Evolutionary conservation across 805 yeast genomes (phyloP).

Genomic region (Candida silvatica): DNA sequence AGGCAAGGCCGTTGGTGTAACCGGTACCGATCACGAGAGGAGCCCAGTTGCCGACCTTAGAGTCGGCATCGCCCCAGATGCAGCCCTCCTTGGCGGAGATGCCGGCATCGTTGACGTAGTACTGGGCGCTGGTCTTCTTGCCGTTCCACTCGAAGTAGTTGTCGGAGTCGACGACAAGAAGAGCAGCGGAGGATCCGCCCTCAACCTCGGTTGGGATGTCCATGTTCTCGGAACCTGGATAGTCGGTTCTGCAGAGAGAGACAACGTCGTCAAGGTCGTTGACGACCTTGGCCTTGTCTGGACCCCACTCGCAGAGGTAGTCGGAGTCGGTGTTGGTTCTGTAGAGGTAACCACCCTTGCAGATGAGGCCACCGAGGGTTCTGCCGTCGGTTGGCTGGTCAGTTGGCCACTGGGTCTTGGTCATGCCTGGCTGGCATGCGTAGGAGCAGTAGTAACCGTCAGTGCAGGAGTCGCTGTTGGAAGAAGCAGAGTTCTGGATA

Average conservation of each 20-base stretch:
- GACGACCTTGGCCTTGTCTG: conserved; percentile 42
- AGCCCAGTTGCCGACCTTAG: conserved; percentile 72
- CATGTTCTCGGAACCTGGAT: conserved; percentile 81
- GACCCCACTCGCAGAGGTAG: conserved; percentile 61
- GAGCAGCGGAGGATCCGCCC: conserved; percentile 42
- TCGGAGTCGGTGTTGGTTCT: conserved; percentile 42
- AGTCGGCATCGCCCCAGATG: conserved; percentile 55
- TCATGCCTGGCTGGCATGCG: conserved; percentile 74
- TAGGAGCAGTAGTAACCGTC: conserved; percentile 71
- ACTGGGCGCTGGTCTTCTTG: conserved; percentile 59
- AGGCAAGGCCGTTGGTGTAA: conserved; percentile 44
- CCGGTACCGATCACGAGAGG: conserved; percentile 78
- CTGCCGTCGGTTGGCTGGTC: conserved; percentile 60
- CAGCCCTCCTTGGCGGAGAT: conserved; percentile 62
- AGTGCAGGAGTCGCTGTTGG: conserved; percentile 44
- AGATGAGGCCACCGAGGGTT: conserved; percentile 63
- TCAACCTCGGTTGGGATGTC: conserved; percentile 58
- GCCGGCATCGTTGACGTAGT: conserved; percentile 72
- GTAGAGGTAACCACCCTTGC: conserved; percentile 53
- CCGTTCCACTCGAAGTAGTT: conserved; percentile 58
- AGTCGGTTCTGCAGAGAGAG: conserved; percentile 70
- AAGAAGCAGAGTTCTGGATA: conserved; percentile 36
- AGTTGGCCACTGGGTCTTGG: conserved; percentile 74
- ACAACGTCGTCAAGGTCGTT: conserved; percentile 43
- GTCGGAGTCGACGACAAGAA: conserved; percentile 53